Percentiles rank a stretch among this genome's conserved stretches.
Evolutionary conservation across 2,329 filamentous ascomycete species (phyloP).

Genomic region (Rugonectria rugulosa): DNA sequence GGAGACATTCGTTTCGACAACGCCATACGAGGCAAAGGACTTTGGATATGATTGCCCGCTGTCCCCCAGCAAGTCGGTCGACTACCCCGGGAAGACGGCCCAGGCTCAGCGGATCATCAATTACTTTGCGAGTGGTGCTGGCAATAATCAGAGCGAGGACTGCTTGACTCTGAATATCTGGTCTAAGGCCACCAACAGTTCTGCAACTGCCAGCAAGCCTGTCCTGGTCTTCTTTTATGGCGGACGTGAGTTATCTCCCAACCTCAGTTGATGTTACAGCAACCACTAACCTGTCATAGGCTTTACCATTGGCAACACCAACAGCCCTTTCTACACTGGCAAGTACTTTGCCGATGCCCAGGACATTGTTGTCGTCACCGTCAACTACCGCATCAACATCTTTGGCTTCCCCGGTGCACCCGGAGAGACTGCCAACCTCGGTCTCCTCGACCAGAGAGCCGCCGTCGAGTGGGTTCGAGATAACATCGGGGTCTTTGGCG

Average conservation of each 20-base stretch:
- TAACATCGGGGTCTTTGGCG: constrained; percentile 42
- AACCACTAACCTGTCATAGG: constrained; percentile 25
- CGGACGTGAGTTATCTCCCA: constrained; percentile 23
- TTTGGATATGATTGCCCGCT: constrained; percentile 34
- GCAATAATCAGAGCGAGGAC: constrained; percentile 30
- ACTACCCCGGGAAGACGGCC: constrained; percentile 29
- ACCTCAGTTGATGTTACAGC: accelerated
- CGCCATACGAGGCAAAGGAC: constrained; percentile 14
- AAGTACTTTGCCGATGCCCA: constrained; percentile 51
- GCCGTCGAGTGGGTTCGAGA: constrained; percentile 45
- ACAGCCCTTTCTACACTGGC: constrained; percentile 51
- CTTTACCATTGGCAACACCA: constrained; percentile 48
- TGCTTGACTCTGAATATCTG: constrained; percentile 35
- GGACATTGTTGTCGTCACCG: constrained; percentile 54
- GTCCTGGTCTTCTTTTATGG: constrained; percentile 35
- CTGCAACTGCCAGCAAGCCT: constrained; percentile 25
- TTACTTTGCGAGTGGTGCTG: constrained; percentile 30
- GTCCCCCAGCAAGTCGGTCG: constrained; percentile 23
- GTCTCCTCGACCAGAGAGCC: constrained; percentile 40
- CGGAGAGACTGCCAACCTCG: constrained; percentile 33
- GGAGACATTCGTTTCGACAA: constrained; percentile 30
- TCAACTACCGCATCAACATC: constrained; percentile 56
- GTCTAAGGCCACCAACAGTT: constrained; percentile 29
- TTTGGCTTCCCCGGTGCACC: constrained; percentile 51
- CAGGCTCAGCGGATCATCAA: constrained; percentile 31